Base-by-base conservation (phyloP, 176 grass and related monocot species). In the Pontederia crassipes region DNA sequence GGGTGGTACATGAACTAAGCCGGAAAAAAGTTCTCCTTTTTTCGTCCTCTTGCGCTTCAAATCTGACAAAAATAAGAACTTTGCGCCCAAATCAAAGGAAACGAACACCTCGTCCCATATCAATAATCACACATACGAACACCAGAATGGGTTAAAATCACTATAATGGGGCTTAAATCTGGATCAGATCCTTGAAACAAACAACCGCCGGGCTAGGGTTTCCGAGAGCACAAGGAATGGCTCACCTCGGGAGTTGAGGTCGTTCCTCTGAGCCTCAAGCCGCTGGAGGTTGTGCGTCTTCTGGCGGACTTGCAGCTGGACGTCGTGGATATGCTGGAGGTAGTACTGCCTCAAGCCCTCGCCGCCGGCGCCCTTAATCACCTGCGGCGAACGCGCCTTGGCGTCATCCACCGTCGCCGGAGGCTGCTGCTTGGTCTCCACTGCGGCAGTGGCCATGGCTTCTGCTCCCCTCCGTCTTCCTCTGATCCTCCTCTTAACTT, bases 271-370 rank as follows among this genome's bases (percentile, higher is more conserved):
- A 49, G 90, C 90, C 77, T 95, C 83, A 45, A 95, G 90, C 55
- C 90, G 90, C 48, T 89, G 85, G 68, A 95, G 90, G 74, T 95
- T 89, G 82, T 95, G 80, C 8, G 83, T 89, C 83, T 89, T 95
- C 75, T 86, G 80, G 61, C 86, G 83, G 71, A 84, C 74, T 71
- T 84, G 90, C 55, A 95, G 90, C 80, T 89, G 86, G 45, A 86
- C 74, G 59, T 95, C 90, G 68, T 95, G 90, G 78, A 95, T 95
- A 71, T 89, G 90, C 66, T 95, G 90, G 79, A 81, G 71, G 51
- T 89, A 95, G 75, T 95, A 95, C 83, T 86, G 86, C 61, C 83
- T 74, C 67, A 95, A 72, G 47, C 86, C 90, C 74, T 89, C 90
- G 12, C 82, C 90, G 27, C 70, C 71, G 17, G 59, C 82, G 12